Evolutionary conservation across 2,329 filamentous ascomycete genomes (phyloP), one percentile per base, ranked within the genome.

Genomic region (Fusarium ramigenum): DNA sequence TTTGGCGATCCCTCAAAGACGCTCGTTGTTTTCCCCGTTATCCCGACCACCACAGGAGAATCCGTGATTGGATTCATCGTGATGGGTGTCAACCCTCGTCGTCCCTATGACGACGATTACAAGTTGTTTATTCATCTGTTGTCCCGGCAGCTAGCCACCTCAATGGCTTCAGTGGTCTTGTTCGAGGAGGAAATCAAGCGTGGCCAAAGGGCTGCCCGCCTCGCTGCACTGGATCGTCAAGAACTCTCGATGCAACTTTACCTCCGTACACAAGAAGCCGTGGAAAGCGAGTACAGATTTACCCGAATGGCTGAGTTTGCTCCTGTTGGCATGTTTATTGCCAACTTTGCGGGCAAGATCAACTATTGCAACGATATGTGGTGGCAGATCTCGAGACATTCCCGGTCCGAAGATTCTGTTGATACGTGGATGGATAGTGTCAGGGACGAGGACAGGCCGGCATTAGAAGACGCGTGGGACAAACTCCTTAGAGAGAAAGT

Each of bases 241-340:
- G 91, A 94, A 77, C 87, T 96, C 7, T 93, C 92, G 0, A 88
- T 93, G 79, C 92, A 96, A 78, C 86, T 96, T 19, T 90, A 91
- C 47, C 85, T 92, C 23, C 84, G 88, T 37, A 91, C 89, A 2
- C 87, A 89, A 74, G 88, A 92, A 76, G 88, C 89, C 1, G 85
- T 87, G 46, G 89, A 92, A 76, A 90, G 90, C 78, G 93, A 96
- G 79, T 91, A 92, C 37, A 92, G 92, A 65, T 96, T 96, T 79
- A 94, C 93, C 2, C 87, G 93, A 49, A 95, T 96, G 92, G 93
- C 93, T 5, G 93, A 95, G 78, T 93, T 94, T 72, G 92, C 93
- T 0, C 93, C 93, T 0, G 93, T 95, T 3, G 94, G 93, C 34
- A 92, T 97, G 83, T 96, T 96, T 79, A 95, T 96, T 74, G 92